Evolutionary conservation across 2,329 filamentous ascomycete species (phyloP), one percentile per base, ranked within the genome.

Genomic region (Phialophora macrospora): DNA sequence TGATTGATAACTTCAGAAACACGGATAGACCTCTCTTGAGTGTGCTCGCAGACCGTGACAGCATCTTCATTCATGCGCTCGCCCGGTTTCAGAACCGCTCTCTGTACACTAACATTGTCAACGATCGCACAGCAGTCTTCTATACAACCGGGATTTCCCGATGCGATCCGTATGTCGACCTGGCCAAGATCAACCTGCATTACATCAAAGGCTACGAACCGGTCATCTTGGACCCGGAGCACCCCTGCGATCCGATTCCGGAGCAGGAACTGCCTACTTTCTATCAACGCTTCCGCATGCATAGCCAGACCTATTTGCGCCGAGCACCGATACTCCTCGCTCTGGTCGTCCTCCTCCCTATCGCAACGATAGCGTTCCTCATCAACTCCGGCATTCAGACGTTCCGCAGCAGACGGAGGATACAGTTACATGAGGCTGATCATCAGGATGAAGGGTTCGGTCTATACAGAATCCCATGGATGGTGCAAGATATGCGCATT

Each of bases 31-130:
- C 93, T 0, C 81, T 98, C 9, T 84, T 98, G 22, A 85, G 90
- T 56, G 83, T 97, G 9, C 83, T 98, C 32, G 91, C 93, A 5
- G 93, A 97, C 70, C 88, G 90, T 0, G 85, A 89, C 57, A 93
- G 90, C 68, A 90, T 97, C 71, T 98, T 98, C 79, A 90, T 96
- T 72, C 86, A 86, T 34, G 93, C 88, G 0, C 82, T 98, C 54
- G 84, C 86, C 67, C 85, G 82, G 71, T 98, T 98, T 80, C 86
- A 88, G 75, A 84, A 90, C 62, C 89, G 88, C 65, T 90, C 87
- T 3, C 80, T 96, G 1, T 98, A 98, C 76, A 84, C 90, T 49
- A 98, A 98, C 75, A 88, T 96, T 55, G 81, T 90, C 74, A 97
- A 97, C 77, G 94, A 98, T 79, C 84, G 88, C 62, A 91, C 87